Percentiles rank a stretch among this genome's conserved stretches.
Conservation (phyloP, 1,284 basidiomycete genomes). For the Cryptococcus sp. region DNA sequence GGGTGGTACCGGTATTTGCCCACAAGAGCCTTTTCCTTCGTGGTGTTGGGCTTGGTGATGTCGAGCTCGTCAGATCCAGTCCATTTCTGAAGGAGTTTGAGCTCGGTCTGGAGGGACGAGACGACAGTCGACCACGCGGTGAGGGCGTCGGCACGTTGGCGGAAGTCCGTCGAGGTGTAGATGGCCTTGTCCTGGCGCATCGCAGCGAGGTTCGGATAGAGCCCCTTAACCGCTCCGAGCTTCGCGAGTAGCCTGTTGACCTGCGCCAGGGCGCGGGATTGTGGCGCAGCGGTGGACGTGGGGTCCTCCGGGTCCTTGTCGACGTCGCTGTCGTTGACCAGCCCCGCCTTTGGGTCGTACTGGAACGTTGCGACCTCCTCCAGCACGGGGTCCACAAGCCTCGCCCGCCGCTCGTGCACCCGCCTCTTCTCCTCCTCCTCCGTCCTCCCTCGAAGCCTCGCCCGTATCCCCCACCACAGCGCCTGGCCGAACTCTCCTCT, state of each 20-base stretch:
- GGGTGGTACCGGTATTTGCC: conserved; percentile 43
- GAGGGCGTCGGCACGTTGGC: conserved; percentile 75
- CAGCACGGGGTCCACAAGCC: conserved; percentile 75
- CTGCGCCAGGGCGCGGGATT: conserved; percentile 62
- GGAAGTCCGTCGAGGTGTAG: conserved; percentile 65
- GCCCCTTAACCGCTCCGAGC: conserved; percentile 74
- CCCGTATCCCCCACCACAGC: conserved; percentile 88
- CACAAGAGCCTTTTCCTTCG: conserved; percentile 55
- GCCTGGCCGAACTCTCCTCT: conserved; percentile 63
- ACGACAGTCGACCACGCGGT: conserved; percentile 85
- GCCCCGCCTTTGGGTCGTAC: conserved; percentile 17
- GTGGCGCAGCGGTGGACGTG: conserved; percentile 28
- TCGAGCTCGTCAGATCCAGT: conserved; percentile 87
- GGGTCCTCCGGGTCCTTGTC: conserved; percentile 25
- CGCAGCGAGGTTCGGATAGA: conserved; percentile 80
- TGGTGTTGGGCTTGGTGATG: conserved; percentile 70
- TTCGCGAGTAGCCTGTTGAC: conserved; percentile 72
- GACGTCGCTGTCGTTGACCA: conserved; percentile 7
- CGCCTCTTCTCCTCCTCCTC: conserved; percentile 77
- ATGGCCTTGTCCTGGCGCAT: conserved; percentile 74
- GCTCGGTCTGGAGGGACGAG: conserved; percentile 70
- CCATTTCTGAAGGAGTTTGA: conserved; percentile 77
- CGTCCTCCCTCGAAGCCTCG: conserved; percentile 73
- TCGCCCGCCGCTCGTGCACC: conserved; percentile 75
- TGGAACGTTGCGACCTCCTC: conserved; percentile 76